A percentile compares a stretch with the other conserved stretches of the same genome.
These are phyloP conservation scores for Persicaria maculosa DNA, from an alignment of 148 eudicot species.

Conservation along the genomic window DNA sequence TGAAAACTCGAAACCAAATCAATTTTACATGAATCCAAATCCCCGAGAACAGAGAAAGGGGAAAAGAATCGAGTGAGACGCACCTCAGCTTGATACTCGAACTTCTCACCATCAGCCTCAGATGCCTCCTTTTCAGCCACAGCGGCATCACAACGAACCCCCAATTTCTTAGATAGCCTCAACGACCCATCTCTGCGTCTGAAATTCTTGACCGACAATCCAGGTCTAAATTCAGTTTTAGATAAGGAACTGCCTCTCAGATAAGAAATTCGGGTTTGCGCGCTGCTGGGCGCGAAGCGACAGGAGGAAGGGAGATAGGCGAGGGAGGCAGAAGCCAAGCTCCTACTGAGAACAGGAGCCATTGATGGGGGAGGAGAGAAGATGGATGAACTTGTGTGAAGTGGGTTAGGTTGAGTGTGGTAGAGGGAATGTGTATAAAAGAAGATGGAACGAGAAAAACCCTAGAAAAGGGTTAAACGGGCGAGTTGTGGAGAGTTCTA, in stretches of 20 bases:
- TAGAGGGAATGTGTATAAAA: neutral
- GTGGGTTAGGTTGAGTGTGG: neutral
- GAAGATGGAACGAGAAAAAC: constrained; percentile 16
- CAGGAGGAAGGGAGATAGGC: constrained; percentile 43
- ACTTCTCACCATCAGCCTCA: constrained; percentile 57
- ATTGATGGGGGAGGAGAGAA: constrained; percentile 15
- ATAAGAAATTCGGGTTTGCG: constrained; percentile 17
- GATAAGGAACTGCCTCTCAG: constrained; percentile 43
- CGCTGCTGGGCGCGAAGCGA: constrained; percentile 23
- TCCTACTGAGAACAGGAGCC: constrained; percentile 41
- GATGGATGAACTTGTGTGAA: neutral
- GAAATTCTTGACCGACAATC: constrained; percentile 30
- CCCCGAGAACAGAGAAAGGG: neutral
- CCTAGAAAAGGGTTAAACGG: constrained; percentile 29
- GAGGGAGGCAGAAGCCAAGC: constrained; percentile 42
- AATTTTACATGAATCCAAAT: neutral
- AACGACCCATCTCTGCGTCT: constrained; percentile 30
- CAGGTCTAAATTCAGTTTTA: constrained; percentile 28
- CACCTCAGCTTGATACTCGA: constrained; percentile 97
- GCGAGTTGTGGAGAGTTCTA: constrained; percentile 32
- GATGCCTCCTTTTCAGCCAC: constrained; percentile 74
- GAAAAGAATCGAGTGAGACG: constrained; percentile 15
- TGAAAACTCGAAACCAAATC: no score
- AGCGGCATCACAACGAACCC: constrained; percentile 67
- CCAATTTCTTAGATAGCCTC: constrained; percentile 33